Evolutionary conservation across 129 eudicot genomes (phyloP).

Genomic region (Calendula officinalis): DNA sequence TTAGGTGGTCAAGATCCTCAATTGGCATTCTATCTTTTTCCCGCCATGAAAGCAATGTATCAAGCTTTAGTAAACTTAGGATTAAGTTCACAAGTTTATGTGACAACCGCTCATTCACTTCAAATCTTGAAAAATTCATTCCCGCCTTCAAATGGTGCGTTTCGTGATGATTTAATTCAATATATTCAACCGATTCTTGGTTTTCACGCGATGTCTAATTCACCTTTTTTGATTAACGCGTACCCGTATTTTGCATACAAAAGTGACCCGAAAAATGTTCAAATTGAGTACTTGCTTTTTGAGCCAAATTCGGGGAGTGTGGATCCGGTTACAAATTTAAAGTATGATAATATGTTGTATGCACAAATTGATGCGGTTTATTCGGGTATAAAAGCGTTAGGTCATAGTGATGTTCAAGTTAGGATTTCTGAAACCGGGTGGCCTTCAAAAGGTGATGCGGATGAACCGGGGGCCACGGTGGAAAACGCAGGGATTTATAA

Average conservation of each 20-base stretch:
- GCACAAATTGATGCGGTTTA: slow-evolving; percentile 97
- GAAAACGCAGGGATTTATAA: slow-evolving; percentile 79
- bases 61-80: slow-evolving; percentile 65
- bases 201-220: slow-evolving; percentile 57
- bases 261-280: slow-evolving; percentile 55
- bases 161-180: slow-evolving; percentile 52
- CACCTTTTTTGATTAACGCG: slow-evolving; percentile 84
- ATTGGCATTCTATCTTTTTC: slow-evolving; percentile 45
- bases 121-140: slow-evolving; percentile 62
- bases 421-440: slow-evolving; percentile 94
- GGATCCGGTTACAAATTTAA: slow-evolving; percentile 64
- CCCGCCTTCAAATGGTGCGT: slow-evolving; percentile 90
- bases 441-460: slow-evolving; percentile 93
- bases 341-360: slow-evolving; percentile 89
- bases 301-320: slow-evolving; percentile 58
- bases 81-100: slow-evolving; percentile 53
- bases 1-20: slow-evolving; percentile 50
- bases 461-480: slow-evolving; percentile 79
- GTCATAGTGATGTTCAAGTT: slow-evolving; percentile 65
- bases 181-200: slow-evolving; percentile 62
- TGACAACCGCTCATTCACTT: slow-evolving; percentile 83
- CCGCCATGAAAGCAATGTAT: slow-evolving; percentile 77
- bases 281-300: slow-evolving; percentile 66
- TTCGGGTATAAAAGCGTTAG: slow-evolving; percentile 76
- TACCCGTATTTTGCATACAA: slow-evolving; percentile 91